A percentile compares a stretch with the other conserved stretches of the same genome.
Evolutionary conservation across 352 stramenopile species (phyloP).

Genomic region (Globisporangium radiosum): DNA sequence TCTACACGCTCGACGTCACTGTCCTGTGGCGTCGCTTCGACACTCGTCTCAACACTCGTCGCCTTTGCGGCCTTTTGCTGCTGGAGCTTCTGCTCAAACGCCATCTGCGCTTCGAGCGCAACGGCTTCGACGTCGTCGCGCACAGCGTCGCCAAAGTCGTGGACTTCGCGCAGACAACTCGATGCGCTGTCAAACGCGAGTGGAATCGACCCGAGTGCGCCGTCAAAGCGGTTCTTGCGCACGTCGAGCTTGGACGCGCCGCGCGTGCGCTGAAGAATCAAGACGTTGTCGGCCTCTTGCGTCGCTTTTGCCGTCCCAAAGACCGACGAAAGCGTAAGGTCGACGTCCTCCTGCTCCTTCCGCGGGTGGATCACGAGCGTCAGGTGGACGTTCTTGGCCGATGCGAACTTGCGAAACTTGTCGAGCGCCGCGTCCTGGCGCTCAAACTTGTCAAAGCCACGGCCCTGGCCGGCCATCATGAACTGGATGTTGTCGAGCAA

Average conservation of each 20-base stretch:
- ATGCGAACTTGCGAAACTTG: slow-evolving; percentile 96
- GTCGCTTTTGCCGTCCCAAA: slow-evolving; percentile 98
- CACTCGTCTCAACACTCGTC: too few species aligned
- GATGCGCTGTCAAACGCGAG: slow-evolving; percentile 80
- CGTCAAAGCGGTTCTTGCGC: slow-evolving; percentile 95
- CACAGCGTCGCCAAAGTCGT: slow-evolving; percentile 40
- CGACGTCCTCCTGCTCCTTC: slow-evolving; percentile 95
- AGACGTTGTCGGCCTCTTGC: slow-evolving; percentile 98
- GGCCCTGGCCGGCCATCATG: slow-evolving; percentile 93
- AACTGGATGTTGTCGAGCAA: slow-evolving; percentile 99
- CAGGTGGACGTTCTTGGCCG: slow-evolving; percentile 97
- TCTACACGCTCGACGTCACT: background rate
- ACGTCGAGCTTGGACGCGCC: slow-evolving; percentile 94
- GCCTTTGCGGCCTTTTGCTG: slow-evolving; percentile 23
- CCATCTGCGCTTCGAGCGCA: slow-evolving; percentile 74
- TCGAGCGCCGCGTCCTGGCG: slow-evolving; percentile 93
- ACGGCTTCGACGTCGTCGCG: slow-evolving; percentile 61
- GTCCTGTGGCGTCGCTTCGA: background rate
- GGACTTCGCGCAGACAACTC: slow-evolving; percentile 59
- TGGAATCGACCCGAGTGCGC: slow-evolving; percentile 82
- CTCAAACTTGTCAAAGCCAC: slow-evolving; percentile 86
- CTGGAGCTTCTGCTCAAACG: slow-evolving; percentile 52
- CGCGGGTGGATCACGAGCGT: slow-evolving; percentile 98
- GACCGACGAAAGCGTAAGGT: slow-evolving; percentile 93
- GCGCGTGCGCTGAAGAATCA: slow-evolving; percentile 95